These are phyloP conservation scores for Ulmus americana DNA, from an alignment of 331 rosid species.

Conservation along the genomic window DNA sequence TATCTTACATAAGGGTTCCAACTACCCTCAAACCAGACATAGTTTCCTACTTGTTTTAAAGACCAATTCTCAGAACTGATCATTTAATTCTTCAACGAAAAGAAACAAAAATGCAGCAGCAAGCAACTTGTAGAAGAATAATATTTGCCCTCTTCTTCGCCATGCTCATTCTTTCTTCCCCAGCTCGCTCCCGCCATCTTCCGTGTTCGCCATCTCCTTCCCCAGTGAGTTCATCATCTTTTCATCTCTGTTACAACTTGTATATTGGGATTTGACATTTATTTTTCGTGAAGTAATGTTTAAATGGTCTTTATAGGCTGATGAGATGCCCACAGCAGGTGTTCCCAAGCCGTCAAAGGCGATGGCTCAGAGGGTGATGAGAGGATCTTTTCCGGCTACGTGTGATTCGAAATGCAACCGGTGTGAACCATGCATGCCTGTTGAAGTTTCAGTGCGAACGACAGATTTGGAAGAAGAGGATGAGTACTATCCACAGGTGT, in stretches of 20 bases:
- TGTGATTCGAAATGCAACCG: slow-evolving; percentile 49
- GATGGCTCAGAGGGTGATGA: slow-evolving; percentile 13
- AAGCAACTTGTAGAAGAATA: slow-evolving; percentile 16
- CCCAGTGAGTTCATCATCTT: slow-evolving; percentile 26
- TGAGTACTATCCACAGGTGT: slow-evolving; percentile 49
- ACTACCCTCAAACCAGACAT: slow-evolving; percentile 32
- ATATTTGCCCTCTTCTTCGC: slow-evolving; percentile 14
- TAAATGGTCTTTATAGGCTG: slow-evolving; percentile 16
- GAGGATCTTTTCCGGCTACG: slow-evolving; percentile 43
- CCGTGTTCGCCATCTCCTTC: slow-evolving; percentile 40
- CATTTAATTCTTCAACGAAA: not conserved
- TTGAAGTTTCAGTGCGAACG: slow-evolving; percentile 48
- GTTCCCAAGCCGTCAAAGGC: slow-evolving; percentile 13
- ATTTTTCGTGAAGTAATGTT: not conserved
- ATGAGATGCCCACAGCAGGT: not conserved
- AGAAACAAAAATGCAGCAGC: slow-evolving; percentile 11
- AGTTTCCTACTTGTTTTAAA: slow-evolving; percentile 6
- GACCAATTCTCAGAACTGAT: slow-evolving; percentile 20
- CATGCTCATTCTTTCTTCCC: slow-evolving; percentile 20
- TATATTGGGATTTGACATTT: not conserved
- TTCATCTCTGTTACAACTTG: not conserved
- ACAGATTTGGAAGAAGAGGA: slow-evolving; percentile 29
- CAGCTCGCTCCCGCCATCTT: slow-evolving; percentile 14
- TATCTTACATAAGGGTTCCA: slow-evolving; percentile 19
- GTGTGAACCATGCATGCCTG: slow-evolving; percentile 59